These are phyloP conservation scores for Lathyrus tuberosus DNA, from an alignment of 306 rosid species.

Conservation along the genomic window DNA sequence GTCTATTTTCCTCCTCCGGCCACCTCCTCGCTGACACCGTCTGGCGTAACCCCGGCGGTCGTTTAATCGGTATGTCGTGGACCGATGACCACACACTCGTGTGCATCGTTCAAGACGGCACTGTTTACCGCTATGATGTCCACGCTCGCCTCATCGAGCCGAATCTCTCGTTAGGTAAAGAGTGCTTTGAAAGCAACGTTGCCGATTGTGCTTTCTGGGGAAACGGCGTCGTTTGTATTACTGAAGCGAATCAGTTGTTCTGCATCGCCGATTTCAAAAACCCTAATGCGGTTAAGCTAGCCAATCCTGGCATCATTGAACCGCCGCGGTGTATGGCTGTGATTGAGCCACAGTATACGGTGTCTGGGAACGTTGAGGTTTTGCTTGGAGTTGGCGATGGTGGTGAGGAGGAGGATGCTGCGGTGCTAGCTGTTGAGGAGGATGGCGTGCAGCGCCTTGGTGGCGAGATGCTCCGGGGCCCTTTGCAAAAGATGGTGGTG, in stretches of 20 bases:
- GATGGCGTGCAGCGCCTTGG: slow-evolving; percentile 84
- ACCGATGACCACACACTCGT: slow-evolving; percentile 76
- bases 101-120: slow-evolving; percentile 92
- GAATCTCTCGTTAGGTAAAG: slow-evolving; percentile 75
- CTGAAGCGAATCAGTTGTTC: slow-evolving; percentile 66
- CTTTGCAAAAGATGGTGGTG: slow-evolving; percentile 90
- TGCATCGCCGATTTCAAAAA: slow-evolving; percentile 74
- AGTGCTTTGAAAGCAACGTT: slow-evolving; percentile 83
- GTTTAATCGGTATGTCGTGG: slow-evolving; percentile 84
- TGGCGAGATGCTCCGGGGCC: slow-evolving; percentile 64
- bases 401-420: slow-evolving; percentile 49
- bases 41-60: slow-evolving; percentile 89
- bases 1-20: slow-evolving; percentile 82
- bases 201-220: slow-evolving; percentile 92
- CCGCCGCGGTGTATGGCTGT: slow-evolving; percentile 89
- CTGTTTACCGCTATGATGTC: slow-evolving; percentile 73
- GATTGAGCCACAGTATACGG: slow-evolving; percentile 89
- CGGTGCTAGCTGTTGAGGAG: slow-evolving; percentile 82
- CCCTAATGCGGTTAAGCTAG: slow-evolving; percentile 62
- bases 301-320: slow-evolving; percentile 77
- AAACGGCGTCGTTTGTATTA: slow-evolving; percentile 78
- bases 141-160: slow-evolving; percentile 74
- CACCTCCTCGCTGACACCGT: slow-evolving; percentile 67
- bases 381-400: slow-evolving; percentile 58
- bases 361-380: slow-evolving; percentile 94